Evolutionary conservation across 2,329 filamentous ascomycete genomes (phyloP).

Genomic region (Pseudopyricularia javanii): DNA sequence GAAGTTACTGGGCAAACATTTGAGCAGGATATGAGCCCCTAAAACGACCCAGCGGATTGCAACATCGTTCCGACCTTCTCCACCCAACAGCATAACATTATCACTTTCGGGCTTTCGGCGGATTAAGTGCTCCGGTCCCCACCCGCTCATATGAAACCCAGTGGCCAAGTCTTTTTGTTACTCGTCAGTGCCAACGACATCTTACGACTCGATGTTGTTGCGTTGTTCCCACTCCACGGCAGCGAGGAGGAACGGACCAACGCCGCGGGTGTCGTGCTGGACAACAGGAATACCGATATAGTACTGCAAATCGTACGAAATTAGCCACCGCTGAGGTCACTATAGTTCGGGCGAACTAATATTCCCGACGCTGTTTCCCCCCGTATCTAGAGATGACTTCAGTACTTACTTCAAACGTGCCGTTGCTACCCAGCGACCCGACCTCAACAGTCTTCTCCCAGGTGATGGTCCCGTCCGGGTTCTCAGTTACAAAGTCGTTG

Average conservation of each 20-base stretch:
- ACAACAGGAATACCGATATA: background rate
- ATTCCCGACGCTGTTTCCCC: background rate
- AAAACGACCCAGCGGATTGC: too few relatives aligned
- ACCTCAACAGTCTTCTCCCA: constrained; percentile 2
- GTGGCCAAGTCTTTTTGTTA: too few relatives aligned
- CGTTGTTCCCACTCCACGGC: constrained; percentile 1
- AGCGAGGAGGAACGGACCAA: constrained; percentile 1
- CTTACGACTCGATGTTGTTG: constrained; percentile 1
- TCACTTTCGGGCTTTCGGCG: too few relatives aligned
- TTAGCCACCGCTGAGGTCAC: too few relatives aligned
- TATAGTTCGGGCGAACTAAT: background rate
- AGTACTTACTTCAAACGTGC: constrained; percentile 1
- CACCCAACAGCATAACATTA: too few relatives aligned
- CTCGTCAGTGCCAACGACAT: background rate
- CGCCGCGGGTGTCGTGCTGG: background rate
- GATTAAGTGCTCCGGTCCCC: too few relatives aligned
- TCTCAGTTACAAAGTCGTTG: constrained; percentile 2
- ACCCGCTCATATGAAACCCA: too few relatives aligned
- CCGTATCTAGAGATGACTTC: background rate
- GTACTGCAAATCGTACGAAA: background rate
- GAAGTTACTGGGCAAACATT: too few relatives aligned
- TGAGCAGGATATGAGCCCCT: too few relatives aligned
- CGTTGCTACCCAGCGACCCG: constrained; percentile 1
- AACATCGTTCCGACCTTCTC: too few relatives aligned
- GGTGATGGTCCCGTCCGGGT: background rate